Base-by-base conservation (phyloP, 345 rosid species). In the Luvunga scandens region DNA sequence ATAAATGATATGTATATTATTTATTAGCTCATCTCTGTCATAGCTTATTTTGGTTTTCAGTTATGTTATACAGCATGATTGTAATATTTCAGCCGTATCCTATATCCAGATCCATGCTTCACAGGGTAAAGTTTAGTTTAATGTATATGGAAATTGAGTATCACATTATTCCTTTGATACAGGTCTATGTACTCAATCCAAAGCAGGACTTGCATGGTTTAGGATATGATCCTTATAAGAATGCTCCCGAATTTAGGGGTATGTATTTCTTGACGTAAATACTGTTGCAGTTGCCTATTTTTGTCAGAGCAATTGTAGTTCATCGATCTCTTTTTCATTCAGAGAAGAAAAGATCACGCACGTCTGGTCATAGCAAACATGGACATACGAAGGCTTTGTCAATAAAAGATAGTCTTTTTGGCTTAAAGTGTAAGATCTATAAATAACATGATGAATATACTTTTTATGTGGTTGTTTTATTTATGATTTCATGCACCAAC, bases 211-310 rank as follows among this genome's bases (percentile, higher is more conserved):
- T 88, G 73, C 87, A 92, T 85, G 99, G 99, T 78, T 81, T 96
- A 81, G 99, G 98, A 34, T 94, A 78, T 84, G 97, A 94, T 90
- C 99, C 98, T 75, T 96, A 86, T 76, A 90, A 90, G 88, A 87
- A 92, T 86, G 99, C 99, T 87, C 99, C 98, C 62, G 99, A 96
- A 82, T 94, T 96, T 80, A 88, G 97, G 88, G 97, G 99, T 96
- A 78, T 50, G 75, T 81, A 60, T 82, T 69, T 77, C 81, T 72
- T 76, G 62, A 70, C 69, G 25, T 78, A 62, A 59, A 80, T 69
- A 31, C 79, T 73, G 69, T 75, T 79, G 55, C 59, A 67, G 33
- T 53, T 68, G 57, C 63, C 65, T 42, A 80, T 34, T 66, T 61
- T 9, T 73, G 22, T 73, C 30, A 28, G 31, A 72, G 33, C 33